Evolutionary conservation across 345 rosid species (phyloP), one percentile per base, ranked within the genome.

Genomic region (Syzygium aqueum): DNA sequence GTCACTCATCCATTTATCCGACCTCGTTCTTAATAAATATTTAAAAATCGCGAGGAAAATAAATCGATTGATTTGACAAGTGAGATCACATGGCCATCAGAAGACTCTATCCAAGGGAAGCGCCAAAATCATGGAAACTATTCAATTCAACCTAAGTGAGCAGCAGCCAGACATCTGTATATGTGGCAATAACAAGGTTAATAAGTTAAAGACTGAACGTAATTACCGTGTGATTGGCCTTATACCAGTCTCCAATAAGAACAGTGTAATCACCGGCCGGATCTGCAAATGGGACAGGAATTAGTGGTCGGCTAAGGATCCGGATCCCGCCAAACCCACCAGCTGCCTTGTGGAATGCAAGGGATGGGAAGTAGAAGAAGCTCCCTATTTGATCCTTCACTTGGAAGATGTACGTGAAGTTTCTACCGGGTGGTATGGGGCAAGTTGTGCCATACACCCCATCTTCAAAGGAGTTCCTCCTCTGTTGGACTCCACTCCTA

Each of bases 171-270:
- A 22, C 80, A 73, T 73, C 49, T 19, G 12, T 17, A 33, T 33
- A 8, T 67, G 46, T 33, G 46, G 80, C 25, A 21, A 33, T 33
- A 67, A 23, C 80, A 67, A 67, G 25, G 80, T 33, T 67, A 33
- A 19, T 8, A 37, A 9, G 80, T 67, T 40, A 4, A 33, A 67
- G 46, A 67, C 46, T 22, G 8, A 73, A 83, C 53, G 17, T 46
- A 51, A 28, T 49, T 92, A 95, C 97, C 93, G 97, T 93, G 92
- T 95, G 97, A 83, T 95, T 95, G 67, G 94, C 85, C 86, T 91
- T 90, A 90, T 94, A 95, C 96, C 96, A 95, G 61, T 95, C 97
- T n/a, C 97, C 97, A 30, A 95, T 93, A 25, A 95, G 95, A 27
- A 95, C 87, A 17, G 97, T 95, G 93, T 89, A 93, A 89, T 95